Percentiles rank a stretch among this genome's conserved stretches.
phyloP scores from a whole-genome alignment of 2,329 filamentous ascomycete species.

The Pseudogymnoascus sp. region DNA sequence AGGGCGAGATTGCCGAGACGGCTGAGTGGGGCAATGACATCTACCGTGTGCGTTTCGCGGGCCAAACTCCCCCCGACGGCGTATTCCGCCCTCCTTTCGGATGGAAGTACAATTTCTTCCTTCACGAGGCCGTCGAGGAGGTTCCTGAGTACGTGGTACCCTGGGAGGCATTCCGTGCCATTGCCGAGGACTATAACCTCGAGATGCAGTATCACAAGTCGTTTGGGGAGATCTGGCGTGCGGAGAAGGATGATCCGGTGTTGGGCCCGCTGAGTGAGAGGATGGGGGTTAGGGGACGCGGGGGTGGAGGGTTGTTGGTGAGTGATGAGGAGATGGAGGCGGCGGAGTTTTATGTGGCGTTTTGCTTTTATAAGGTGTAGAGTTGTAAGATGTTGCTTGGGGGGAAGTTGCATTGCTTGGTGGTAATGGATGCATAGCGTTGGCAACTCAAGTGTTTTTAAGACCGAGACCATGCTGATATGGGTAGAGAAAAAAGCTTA shows the following conservation, averaged over 20 bases:
- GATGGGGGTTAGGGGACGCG: conserved; percentile 83
- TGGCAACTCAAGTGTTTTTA: background rate
- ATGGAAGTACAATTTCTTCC: conserved; percentile 96
- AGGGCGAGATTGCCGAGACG: conserved; percentile 54
- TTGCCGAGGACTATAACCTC: conserved; percentile 94
- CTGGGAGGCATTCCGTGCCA: conserved; percentile 92
- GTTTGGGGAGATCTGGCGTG: conserved; percentile 85
- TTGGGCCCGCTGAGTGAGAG: conserved; percentile 81
- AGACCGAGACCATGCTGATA: background rate
- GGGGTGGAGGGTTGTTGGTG: conserved; percentile 58
- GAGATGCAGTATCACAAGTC: conserved; percentile 90
- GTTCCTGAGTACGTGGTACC: conserved; percentile 97
- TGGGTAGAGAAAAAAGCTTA: background rate
- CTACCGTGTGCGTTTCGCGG: conserved; percentile 84
- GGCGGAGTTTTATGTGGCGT: conserved; percentile 83
- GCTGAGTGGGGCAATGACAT: conserved; percentile 91
- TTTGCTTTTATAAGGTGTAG: conserved; percentile 94
- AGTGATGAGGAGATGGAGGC: conserved; percentile 88
- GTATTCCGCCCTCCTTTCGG: conserved; percentile 91
- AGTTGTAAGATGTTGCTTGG: background rate
- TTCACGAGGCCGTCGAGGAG: conserved; percentile 92
- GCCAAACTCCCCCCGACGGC: conserved; percentile 74
- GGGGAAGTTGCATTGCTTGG: background rate
- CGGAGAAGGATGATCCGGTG: conserved; percentile 77
- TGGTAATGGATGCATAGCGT: background rate